Conservation (phyloP, 192 early-diverging fungal species). For the Entomortierella beljakovae region DNA sequence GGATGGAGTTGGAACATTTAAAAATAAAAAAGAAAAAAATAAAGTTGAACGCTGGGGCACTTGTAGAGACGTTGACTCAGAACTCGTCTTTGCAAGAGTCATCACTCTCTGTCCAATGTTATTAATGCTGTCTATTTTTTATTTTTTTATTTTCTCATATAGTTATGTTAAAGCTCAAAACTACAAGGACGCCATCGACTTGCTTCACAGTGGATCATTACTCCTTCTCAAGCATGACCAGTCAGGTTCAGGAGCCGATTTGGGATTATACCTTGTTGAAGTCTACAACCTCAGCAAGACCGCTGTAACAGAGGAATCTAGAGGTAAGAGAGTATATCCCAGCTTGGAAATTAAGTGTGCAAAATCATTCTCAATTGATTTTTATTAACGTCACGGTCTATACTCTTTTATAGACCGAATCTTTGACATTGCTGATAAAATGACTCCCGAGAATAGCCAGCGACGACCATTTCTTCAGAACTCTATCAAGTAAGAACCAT, state of each 20-base stretch:
- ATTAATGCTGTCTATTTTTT: not conserved
- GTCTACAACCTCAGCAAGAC: constrained; percentile 78
- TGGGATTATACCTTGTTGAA: constrained; percentile 84
- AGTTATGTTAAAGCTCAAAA: constrained; percentile 93
- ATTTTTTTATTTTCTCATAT: not conserved
- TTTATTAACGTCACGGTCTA: too few relatives aligned
- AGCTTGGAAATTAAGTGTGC: not conserved
- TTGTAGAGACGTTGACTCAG: too few relatives aligned
- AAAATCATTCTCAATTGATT: not conserved
- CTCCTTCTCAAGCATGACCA: constrained; percentile 85
- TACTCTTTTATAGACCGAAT: constrained; percentile 43
- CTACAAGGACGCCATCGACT: constrained; percentile 75
- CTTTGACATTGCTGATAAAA: constrained; percentile 50
- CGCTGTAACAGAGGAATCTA: constrained; percentile 74
- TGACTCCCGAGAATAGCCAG: constrained; percentile 37
- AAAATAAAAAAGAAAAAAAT: too few relatives aligned
- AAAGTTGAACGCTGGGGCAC: too few relatives aligned
- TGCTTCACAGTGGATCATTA: constrained; percentile 84
- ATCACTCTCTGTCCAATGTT: too few relatives aligned
- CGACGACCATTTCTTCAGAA: constrained; percentile 65
- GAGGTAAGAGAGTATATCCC: constrained; percentile 56
- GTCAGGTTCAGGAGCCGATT: constrained; percentile 83
- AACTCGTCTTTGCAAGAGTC: too few relatives aligned
- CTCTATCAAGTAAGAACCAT: constrained; percentile 59
- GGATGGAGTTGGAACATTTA: too few relatives aligned